phyloP scores from a whole-genome alignment of 176 grass and related monocot species.

The maize (Zea mays) region DNA sequence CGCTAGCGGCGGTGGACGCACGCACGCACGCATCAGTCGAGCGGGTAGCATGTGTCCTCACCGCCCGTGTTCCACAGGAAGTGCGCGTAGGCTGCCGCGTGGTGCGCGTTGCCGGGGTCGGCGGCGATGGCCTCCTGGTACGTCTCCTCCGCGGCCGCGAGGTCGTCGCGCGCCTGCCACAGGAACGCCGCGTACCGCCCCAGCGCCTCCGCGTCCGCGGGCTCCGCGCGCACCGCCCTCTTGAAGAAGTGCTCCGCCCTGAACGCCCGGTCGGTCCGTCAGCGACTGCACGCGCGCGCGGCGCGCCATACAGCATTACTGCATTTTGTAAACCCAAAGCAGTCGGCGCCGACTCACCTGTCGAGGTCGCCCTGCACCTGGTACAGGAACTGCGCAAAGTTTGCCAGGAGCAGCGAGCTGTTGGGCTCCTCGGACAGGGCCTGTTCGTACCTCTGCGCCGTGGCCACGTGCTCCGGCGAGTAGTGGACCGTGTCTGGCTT shows the following conservation, averaged over 20 bases:
- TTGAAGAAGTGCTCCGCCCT: conserved; percentile 88
- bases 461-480: conserved; percentile 42
- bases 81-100: conserved; percentile 81
- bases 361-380: conserved; percentile 73
- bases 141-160: conserved; percentile 68
- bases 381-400: conserved; percentile 86
- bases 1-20: background rate
- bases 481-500: conserved; percentile 25
- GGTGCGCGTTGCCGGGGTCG: conserved; percentile 62
- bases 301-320: too few relatives aligned
- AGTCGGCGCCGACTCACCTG: conserved; percentile 43
- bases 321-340: too few relatives aligned
- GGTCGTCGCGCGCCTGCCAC: conserved; percentile 77
- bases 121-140: conserved; percentile 69
- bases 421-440: conserved; percentile 66
- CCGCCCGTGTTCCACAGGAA: conserved; percentile 99
- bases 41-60: conserved; percentile 83
- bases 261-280: conserved; percentile 17
- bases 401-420: conserved; percentile 70
- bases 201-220: conserved; percentile 76
- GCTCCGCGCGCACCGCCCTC: conserved; percentile 54
- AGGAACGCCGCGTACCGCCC: conserved; percentile 77
- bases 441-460: conserved; percentile 58
- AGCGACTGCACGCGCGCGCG: background rate
- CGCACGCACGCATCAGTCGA: conserved; percentile 31